These are phyloP conservation scores for Backusella sp. DNA, from an alignment of 192 early-diverging fungal genomes.

Conservation along the genomic window DNA sequence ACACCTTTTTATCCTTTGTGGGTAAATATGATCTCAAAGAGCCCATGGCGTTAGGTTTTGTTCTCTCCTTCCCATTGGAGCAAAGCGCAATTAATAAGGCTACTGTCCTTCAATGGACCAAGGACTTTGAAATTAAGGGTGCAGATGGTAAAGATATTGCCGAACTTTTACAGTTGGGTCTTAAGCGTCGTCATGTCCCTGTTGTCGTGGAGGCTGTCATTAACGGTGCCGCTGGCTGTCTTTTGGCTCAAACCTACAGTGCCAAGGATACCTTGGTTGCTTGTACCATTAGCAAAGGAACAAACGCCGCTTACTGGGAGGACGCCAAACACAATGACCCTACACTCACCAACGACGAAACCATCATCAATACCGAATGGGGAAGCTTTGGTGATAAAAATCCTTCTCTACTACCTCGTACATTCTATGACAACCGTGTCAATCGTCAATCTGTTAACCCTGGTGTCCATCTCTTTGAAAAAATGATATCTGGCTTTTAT, in stretches of 20 bases:
- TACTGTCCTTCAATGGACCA: constrained; percentile 76
- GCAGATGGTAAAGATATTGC: constrained; percentile 83
- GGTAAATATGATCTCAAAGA: constrained; percentile 21
- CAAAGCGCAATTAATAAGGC: constrained; percentile 75
- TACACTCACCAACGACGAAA: constrained; percentile 46
- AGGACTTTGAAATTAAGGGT: constrained; percentile 80
- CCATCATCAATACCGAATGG: constrained; percentile 97
- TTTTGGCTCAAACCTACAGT: constrained; percentile 83
- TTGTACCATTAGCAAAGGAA: constrained; percentile 92
- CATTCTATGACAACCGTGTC: constrained; percentile 78
- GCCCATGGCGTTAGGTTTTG: constrained; percentile 75
- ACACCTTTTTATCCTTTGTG: constrained; percentile 59
- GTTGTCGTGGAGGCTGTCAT: constrained; percentile 85
- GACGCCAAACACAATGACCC: constrained; percentile 47
- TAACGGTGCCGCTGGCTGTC: constrained; percentile 92
- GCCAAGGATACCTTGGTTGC: constrained; percentile 76
- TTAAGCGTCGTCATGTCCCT: constrained; percentile 66
- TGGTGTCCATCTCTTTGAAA: constrained; percentile 84
- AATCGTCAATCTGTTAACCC: constrained; percentile 81
- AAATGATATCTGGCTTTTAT: constrained; percentile 93
- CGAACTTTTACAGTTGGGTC: constrained; percentile 72
- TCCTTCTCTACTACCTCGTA: constrained; percentile 70
- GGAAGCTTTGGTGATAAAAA: constrained; percentile 84
- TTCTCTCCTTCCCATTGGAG: constrained; percentile 90
- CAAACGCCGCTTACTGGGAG: constrained; percentile 95